Base-by-base conservation (phyloP, 2,329 filamentous ascomycete species). In the Ophiostoma piceae region DNA sequence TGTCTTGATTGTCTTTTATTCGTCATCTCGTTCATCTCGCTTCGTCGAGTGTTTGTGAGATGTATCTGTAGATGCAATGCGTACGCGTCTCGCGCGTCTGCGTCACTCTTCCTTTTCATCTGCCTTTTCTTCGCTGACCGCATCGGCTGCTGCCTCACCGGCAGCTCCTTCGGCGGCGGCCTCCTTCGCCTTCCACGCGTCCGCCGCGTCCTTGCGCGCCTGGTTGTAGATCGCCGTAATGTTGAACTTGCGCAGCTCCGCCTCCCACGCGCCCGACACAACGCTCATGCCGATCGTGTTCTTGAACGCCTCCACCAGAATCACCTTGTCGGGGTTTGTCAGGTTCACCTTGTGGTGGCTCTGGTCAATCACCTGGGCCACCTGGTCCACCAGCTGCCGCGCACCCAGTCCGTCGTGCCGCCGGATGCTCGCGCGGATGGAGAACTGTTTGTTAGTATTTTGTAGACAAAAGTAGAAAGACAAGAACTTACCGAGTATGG, bases 341-440 rank as follows among this genome's bases (percentile, higher is more conserved):
- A 96, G 84, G 75, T 94, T 88, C 71, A 95, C 92, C 75, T 88
- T 90, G 79, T 95, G 92, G 54, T 84, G 83, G 11, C 84, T 80
- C 12, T 70, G 69, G 67, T 88, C 87, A 72, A 93, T 85, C 39
- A 88, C 80, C 54, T 82, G 80, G 4, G 91, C 92, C 73, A 94
- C 84, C 73, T 85, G 86, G 75, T 89, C 87, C 78, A 95, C 94
- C 67, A 94, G 83, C 22, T 82, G 82, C 73, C 89, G 86, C 71
- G 91, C 85, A 74, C 86, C 89, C 72, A 94, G 82, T 3, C 83
- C 83, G 74, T 83, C 88, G 79, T 94, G 89, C 75, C 91, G 92
- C 69, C 92, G 88, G 72, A 92, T 87, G 16, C 87, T 90, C n/a
- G 90, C 87, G 64, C 92, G 87, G 74, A 96, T 94, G n/a, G 91